These are phyloP conservation scores for Blastobotrys proliferans DNA, from an alignment of 1,139 yeast genomes.

Conservation along the genomic window DNA sequence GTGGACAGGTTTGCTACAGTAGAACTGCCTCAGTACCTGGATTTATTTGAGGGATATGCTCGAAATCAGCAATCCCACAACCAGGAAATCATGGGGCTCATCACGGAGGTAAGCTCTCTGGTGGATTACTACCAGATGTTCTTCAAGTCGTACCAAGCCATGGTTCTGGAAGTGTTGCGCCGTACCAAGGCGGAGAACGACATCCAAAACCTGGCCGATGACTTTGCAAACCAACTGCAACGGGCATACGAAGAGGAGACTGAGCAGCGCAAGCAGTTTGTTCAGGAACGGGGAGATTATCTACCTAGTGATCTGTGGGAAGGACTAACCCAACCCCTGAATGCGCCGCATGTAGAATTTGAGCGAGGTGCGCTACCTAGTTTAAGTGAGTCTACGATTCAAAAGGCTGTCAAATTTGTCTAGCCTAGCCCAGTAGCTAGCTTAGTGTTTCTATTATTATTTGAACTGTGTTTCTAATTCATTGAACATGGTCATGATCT, in stretches of 20 bases:
- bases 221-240: slow-evolving; percentile 39
- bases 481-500: slow-evolving; percentile 25
- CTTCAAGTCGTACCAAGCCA: slow-evolving; percentile 44
- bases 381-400: slow-evolving; percentile 15
- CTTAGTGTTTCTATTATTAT: slow-evolving; percentile 1
- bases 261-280: slow-evolving; percentile 39
- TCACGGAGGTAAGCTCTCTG: slow-evolving; percentile 32
- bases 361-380: slow-evolving; percentile 24
- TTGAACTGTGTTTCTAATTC: slow-evolving; percentile 26
- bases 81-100: slow-evolving; percentile 23
- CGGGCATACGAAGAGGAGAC: slow-evolving; percentile 40
- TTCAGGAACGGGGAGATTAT: slow-evolving; percentile 45
- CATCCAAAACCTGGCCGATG: slow-evolving; percentile 39
- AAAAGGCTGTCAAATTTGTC: slow-evolving; percentile 9
- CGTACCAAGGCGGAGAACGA: slow-evolving; percentile 40
- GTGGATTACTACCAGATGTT: slow-evolving; percentile 49
- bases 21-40: slow-evolving; percentile 21
- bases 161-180: slow-evolving; percentile 49
- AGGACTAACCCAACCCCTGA: slow-evolving; percentile 36
- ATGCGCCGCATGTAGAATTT: slow-evolving; percentile 23
- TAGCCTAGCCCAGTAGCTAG: background rate
- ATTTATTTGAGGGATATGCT: slow-evolving; percentile 18
- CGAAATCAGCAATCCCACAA: slow-evolving; percentile 23
- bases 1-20: slow-evolving; percentile 27
- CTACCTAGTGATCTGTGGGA: slow-evolving; percentile 53